Evolutionary conservation across 441 rosid species (phyloP).

Genomic region (Breynia disticha): DNA sequence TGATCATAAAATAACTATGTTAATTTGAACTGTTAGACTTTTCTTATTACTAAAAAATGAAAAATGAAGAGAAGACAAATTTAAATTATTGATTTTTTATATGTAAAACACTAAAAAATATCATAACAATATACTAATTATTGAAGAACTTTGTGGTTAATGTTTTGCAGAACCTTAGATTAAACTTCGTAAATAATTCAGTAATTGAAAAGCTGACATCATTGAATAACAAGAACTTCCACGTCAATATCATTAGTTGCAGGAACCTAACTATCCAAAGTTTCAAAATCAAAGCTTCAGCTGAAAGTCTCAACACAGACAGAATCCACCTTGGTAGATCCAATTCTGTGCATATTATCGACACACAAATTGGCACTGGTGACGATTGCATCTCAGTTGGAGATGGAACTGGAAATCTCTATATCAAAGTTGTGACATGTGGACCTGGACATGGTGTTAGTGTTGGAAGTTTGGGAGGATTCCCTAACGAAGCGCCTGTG

Average conservation of each 20-base stretch:
- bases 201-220: neutral
- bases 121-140: neutral
- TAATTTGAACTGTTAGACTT: too few relatives aligned
- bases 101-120: too few relatives aligned
- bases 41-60: too few relatives aligned
- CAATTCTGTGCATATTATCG: neutral
- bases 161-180: slow-evolving; percentile 29
- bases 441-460: slow-evolving; percentile 26
- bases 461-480: slow-evolving; percentile 27
- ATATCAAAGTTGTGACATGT: neutral
- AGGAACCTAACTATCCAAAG: slow-evolving; percentile 1
- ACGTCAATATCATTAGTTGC: slow-evolving; percentile 6
- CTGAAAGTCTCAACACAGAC: slow-evolving; percentile 2
- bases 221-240: slow-evolving; percentile 7
- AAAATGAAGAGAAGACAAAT: too few relatives aligned
- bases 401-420: slow-evolving; percentile 3
- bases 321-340: slow-evolving; percentile 8
- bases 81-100: too few relatives aligned
- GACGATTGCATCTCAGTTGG: slow-evolving; percentile 31
- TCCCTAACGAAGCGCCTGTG: slow-evolving; percentile 18
- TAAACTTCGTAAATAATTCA: slow-evolving; percentile 12
- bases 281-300: neutral
- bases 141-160: neutral
- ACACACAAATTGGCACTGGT: slow-evolving; percentile 8
- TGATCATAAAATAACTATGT: too few relatives aligned